phyloP scores from a whole-genome alignment of 1,139 yeast genomes.

The Spathaspora sp. region DNA sequence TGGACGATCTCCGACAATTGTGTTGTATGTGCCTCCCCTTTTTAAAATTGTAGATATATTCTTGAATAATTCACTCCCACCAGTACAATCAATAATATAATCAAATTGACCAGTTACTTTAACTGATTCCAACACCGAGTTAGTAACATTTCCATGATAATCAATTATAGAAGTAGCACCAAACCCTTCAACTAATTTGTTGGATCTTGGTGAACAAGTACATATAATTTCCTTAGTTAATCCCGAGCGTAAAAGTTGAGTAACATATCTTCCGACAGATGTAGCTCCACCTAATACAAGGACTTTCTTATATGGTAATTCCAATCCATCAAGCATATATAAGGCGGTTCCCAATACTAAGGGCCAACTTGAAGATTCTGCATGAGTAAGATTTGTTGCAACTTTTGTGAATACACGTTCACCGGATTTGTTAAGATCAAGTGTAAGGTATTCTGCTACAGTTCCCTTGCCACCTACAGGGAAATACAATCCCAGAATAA shows the following conservation, averaged over 20 bases:
- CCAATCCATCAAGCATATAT: constrained; percentile 30
- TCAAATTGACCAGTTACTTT: constrained; percentile 25
- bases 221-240: constrained; percentile 48
- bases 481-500: constrained; percentile 57
- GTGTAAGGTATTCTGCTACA: constrained; percentile 38
- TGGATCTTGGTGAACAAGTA: constrained; percentile 33
- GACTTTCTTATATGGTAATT: constrained; percentile 27
- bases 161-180: constrained; percentile 58
- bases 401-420: constrained; percentile 38
- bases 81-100: constrained; percentile 31
- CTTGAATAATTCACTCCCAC: constrained; percentile 25
- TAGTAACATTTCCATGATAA: constrained; percentile 32
- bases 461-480: constrained; percentile 52
- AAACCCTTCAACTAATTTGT: constrained; percentile 36
- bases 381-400: constrained; percentile 49
- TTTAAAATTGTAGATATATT: constrained; percentile 28
- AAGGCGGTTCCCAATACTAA: constrained; percentile 59
- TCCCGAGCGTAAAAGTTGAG: constrained; percentile 56
- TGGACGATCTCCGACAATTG: constrained; percentile 43
- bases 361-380: constrained; percentile 61
- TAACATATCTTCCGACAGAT: constrained; percentile 62
- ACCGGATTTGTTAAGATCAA: constrained; percentile 33
- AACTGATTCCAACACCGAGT: constrained; percentile 26
- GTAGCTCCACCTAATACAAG: constrained; percentile 75
- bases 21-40: constrained; percentile 43